Conservation (phyloP, 192 early-diverging fungal genomes). For the Rhizophagus prolifer region DNA sequence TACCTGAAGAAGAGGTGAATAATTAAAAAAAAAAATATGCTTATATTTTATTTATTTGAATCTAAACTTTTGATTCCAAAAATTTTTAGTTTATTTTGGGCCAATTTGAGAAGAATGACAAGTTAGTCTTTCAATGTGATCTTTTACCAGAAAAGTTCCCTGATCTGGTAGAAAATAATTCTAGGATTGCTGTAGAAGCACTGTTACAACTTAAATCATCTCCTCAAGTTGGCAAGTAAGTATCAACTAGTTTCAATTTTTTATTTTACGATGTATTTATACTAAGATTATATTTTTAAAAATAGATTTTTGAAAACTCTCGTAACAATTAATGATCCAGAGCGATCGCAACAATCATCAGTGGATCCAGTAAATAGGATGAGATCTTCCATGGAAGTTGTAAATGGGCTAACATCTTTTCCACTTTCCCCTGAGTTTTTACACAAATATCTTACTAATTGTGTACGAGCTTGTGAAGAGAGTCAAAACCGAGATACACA, state of each 20-base stretch:
- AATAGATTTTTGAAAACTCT: conserved; percentile 25
- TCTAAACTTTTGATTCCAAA: not conserved
- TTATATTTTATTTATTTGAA: not conserved
- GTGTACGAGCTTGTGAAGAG: conserved; percentile 32
- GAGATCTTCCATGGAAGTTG: conserved; percentile 34
- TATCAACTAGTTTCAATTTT: not conserved
- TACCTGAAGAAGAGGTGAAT: conserved; percentile 24
- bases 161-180: conserved; percentile 49
- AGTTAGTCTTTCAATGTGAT: conserved; percentile 15
- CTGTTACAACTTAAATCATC: conserved; percentile 34
- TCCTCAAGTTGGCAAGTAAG: conserved; percentile 39
- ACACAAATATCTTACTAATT: conserved; percentile 33
- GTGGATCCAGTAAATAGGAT: conserved; percentile 16
- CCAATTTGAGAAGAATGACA: conserved; percentile 18
- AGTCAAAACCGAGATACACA: conserved; percentile 31
- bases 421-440: conserved; percentile 31
- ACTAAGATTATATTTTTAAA: not conserved
- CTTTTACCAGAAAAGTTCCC: conserved; percentile 37
- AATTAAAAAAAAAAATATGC: not conserved
- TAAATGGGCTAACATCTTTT: conserved; percentile 19
- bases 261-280: not conserved
- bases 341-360: conserved; percentile 2
- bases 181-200: conserved; percentile 38
- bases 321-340: conserved; percentile 6
- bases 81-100: conserved; percentile 17